Evolutionary conservation across 768 basidiomycete species (phyloP).

Genomic region (Boletus rubescentipes): DNA sequence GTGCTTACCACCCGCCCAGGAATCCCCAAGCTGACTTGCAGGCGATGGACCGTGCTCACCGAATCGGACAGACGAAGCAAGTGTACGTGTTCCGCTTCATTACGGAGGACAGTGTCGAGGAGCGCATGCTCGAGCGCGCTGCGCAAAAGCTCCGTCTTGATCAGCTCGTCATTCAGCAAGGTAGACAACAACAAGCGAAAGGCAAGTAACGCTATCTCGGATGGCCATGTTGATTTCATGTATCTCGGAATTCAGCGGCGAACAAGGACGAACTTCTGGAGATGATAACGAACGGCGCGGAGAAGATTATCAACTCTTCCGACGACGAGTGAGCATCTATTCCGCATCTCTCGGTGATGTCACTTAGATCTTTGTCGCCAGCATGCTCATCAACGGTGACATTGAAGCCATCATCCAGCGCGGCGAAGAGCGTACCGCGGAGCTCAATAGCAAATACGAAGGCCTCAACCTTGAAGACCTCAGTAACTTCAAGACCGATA

Average conservation of each 20-base stretch:
- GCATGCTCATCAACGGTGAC: constrained; percentile 78
- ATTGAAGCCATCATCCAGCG: constrained; percentile 92
- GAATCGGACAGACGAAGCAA: constrained; percentile 91
- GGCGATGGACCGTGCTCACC: constrained; percentile 97
- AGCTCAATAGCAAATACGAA: constrained; percentile 91
- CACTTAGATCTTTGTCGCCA: constrained; percentile 27
- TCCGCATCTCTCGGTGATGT: neutral
- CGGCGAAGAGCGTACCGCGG: constrained; percentile 87
- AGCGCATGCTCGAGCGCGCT: constrained; percentile 84
- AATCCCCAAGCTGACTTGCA: constrained; percentile 99
- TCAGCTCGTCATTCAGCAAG: constrained; percentile 97
- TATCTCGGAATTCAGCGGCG: constrained; percentile 52
- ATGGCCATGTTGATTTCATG: neutral
- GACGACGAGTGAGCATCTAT: constrained; percentile 63
- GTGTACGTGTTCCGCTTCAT: constrained; percentile 89
- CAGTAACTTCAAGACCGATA: constrained; percentile 95
- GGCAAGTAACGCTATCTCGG: constrained; percentile 39
- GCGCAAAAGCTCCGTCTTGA: constrained; percentile 94
- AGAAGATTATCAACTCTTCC: constrained; percentile 85
- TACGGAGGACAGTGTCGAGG: constrained; percentile 86
- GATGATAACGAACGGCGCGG: constrained; percentile 98
- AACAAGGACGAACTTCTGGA: constrained; percentile 96
- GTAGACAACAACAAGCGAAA: constrained; percentile 79
- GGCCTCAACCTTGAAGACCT: constrained; percentile 90
- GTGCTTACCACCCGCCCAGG: constrained; percentile 43